phyloP scores from a whole-genome alignment of 306 rosid species.

The cucumber (Cucumis sativus) region DNA sequence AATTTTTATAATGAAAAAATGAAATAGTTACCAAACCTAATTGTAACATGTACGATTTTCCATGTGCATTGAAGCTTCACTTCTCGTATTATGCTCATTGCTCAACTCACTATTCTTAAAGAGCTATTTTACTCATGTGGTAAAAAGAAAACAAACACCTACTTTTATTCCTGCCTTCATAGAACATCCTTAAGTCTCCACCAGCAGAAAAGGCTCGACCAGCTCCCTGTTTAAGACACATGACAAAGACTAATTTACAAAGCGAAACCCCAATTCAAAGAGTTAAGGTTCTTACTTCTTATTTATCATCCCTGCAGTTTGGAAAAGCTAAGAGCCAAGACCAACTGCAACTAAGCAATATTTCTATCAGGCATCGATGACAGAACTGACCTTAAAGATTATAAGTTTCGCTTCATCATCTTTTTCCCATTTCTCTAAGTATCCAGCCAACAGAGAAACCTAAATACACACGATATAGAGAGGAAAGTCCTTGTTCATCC shows the following conservation, averaged over 20 bases:
- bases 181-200: constrained; percentile 86
- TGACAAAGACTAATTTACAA: background rate
- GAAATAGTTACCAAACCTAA: background rate
- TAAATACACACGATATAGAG: constrained; percentile 8
- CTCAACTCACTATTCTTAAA: background rate
- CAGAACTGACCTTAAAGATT: constrained; percentile 55
- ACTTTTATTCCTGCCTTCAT: constrained; percentile 64
- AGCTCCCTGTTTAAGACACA: constrained; percentile 39
- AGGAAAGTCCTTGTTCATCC: background rate
- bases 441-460: constrained; percentile 66
- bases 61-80: background rate
- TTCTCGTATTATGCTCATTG: background rate
- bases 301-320: background rate
- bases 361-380: background rate
- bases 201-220: constrained; percentile 95
- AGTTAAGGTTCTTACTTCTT: background rate
- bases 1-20: too few relatives aligned
- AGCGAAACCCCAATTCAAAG: background rate
- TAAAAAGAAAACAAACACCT: constrained; percentile 3
- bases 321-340: background rate
- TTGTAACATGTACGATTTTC: background rate
- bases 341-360: background rate
- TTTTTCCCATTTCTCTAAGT: constrained; percentile 85
- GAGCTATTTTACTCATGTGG: background rate
- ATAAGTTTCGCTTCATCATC: constrained; percentile 64